Evolutionary conservation across 2,329 filamentous ascomycete genomes (phyloP).

Genomic region (Sporothrix curviconia): DNA sequence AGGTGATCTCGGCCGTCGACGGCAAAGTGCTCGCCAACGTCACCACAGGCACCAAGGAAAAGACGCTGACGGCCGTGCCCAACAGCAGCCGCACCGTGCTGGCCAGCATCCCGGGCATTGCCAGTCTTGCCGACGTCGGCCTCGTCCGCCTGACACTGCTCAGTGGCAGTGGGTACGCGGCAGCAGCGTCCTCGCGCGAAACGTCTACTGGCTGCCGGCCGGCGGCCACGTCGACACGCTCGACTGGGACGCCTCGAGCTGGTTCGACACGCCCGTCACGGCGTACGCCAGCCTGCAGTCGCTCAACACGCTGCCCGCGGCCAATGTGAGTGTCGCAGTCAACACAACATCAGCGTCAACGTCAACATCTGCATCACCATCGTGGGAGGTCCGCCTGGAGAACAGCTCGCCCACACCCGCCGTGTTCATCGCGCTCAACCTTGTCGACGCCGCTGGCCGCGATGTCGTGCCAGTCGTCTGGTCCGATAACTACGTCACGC

Average conservation of each 20-base stretch:
- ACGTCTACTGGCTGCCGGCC: conserved; percentile 56
- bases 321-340: too few relatives aligned
- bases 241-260: conserved; percentile 50
- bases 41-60: conserved; percentile 8
- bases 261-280: conserved; percentile 53
- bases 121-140: conserved; percentile 33
- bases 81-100: conserved; percentile 37
- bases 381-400: too few relatives aligned
- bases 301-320: conserved; percentile 34
- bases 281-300: conserved; percentile 42
- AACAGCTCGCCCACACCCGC: conserved; percentile 49
- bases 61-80: conserved; percentile 25
- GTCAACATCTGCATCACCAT: too few relatives aligned
- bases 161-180: conserved; percentile 12
- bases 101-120: conserved; percentile 26
- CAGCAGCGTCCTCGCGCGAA: conserved; percentile 42
- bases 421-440: conserved; percentile 48
- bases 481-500: conserved; percentile 58
- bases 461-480: conserved; percentile 49
- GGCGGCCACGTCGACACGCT: conserved; percentile 37
- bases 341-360: too few relatives aligned
- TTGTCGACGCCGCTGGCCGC: conserved; percentile 37
- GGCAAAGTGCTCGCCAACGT: conserved; percentile 38
- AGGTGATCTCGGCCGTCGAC: conserved; percentile 39
- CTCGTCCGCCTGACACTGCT: conserved; percentile 45